Percentiles rank a stretch among this genome's conserved stretches.
Evolutionary conservation across 2,329 filamentous ascomycete species (phyloP).

Genomic region (Podosphaera xanthii): DNA sequence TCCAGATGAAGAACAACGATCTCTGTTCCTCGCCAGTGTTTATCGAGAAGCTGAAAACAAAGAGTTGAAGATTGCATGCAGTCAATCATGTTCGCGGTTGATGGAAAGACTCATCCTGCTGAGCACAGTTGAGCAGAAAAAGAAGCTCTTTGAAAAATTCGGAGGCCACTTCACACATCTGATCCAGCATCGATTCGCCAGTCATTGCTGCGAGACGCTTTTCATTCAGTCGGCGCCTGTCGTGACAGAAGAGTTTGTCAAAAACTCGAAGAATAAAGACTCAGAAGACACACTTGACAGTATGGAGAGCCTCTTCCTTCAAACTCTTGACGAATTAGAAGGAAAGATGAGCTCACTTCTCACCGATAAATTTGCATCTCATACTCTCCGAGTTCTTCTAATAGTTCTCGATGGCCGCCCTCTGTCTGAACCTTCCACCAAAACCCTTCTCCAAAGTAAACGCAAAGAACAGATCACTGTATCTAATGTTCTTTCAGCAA

Average conservation of each 20-base stretch:
- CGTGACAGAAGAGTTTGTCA: constrained; percentile 47
- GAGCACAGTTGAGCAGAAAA: constrained; percentile 59
- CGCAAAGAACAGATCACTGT: constrained; percentile 69
- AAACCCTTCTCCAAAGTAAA: constrained; percentile 67
- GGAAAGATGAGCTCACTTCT: constrained; percentile 62
- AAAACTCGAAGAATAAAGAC: constrained; percentile 19
- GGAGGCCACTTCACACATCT: constrained; percentile 69
- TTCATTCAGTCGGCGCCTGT: constrained; percentile 64
- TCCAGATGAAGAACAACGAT: constrained; percentile 46
- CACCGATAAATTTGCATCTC: constrained; percentile 75
- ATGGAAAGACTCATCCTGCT: constrained; percentile 80
- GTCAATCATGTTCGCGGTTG: constrained; percentile 80
- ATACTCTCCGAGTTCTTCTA: constrained; percentile 67
- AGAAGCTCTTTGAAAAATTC: constrained; percentile 68
- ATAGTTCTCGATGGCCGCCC: constrained; percentile 68
- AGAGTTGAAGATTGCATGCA: constrained; percentile 87
- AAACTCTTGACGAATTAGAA: constrained; percentile 71
- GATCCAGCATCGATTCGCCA: constrained; percentile 86
- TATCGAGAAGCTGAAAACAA: constrained; percentile 75
- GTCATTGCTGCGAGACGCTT: constrained; percentile 87
- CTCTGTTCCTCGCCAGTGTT: constrained; percentile 55
- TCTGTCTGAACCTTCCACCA: constrained; percentile 43
- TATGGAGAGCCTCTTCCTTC: constrained; percentile 70
- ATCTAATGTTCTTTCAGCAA: constrained; percentile 26
- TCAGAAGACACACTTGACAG: constrained; percentile 28